Evolutionary conservation across 495 filamentous ascomycete genomes (phyloP).

Genomic region (Podospora didyma): DNA sequence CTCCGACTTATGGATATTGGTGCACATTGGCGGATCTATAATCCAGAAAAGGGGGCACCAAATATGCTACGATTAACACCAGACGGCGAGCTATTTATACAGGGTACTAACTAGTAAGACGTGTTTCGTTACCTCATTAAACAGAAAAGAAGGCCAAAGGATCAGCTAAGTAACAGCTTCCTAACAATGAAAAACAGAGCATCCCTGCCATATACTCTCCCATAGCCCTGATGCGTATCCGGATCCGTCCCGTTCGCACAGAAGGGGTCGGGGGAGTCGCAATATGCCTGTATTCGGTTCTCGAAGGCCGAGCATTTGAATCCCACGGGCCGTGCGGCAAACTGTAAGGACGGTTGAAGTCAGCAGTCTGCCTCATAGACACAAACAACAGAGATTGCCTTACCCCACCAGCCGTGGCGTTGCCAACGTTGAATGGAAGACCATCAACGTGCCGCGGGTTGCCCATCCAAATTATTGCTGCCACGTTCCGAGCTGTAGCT

Average conservation of each 20-base stretch:
- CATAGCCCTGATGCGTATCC: conserved; percentile 55
- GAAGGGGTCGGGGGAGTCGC: conserved; percentile 56
- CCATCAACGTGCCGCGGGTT: conserved; percentile 50
- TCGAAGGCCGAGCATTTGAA: conserved; percentile 50
- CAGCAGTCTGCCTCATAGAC: too few relatives aligned
- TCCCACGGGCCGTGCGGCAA: conserved; percentile 51
- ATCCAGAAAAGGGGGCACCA: too few relatives aligned
- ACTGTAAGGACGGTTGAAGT: conserved; percentile 28
- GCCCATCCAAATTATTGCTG: conserved; percentile 58
- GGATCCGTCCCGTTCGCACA: conserved; percentile 55
- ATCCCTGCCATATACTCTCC: conserved; percentile 47
- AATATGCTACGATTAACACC: too few relatives aligned
- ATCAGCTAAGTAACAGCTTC: conserved; percentile 27
- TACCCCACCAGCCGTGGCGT: conserved; percentile 51
- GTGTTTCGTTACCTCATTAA: too few relatives aligned
- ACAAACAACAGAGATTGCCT: conserved; percentile 16
- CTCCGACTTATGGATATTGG: too few relatives aligned
- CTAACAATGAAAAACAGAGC: conserved; percentile 50
- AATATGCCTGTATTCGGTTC: conserved; percentile 52
- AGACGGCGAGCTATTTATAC: too few relatives aligned
- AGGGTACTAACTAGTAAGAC: too few relatives aligned
- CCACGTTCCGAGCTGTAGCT: conserved; percentile 45
- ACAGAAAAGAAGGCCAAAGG: too few relatives aligned
- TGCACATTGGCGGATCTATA: too few relatives aligned
- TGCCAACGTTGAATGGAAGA: conserved; percentile 54